phyloP scores from a whole-genome alignment of 805 yeast species.

The Hyphopichia homilentoma region DNA sequence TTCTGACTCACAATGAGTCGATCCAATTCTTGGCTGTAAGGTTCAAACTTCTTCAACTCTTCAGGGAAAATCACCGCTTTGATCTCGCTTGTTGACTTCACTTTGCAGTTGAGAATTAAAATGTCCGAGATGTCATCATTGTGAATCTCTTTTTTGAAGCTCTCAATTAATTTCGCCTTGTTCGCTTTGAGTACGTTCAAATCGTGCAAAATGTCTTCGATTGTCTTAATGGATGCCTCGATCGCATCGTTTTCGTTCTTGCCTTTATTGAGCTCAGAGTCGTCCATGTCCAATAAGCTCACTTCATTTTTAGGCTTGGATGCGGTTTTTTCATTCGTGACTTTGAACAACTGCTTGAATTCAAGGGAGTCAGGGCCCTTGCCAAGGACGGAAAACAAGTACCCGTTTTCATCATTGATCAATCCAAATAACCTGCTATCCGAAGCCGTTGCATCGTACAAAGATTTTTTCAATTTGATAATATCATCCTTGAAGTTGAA shows the following conservation, averaged over 20 bases:
- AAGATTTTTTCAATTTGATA: conserved; percentile 52
- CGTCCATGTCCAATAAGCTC: conserved; percentile 70
- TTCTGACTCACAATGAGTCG: conserved; percentile 66
- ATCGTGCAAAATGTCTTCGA: conserved; percentile 58
- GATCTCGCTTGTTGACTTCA: conserved; percentile 54
- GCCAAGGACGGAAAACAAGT: conserved; percentile 23
- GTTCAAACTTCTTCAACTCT: conserved; percentile 74
- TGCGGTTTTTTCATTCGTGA: conserved; percentile 4
- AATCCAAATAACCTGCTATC: conserved; percentile 53
- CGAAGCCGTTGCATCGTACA: conserved; percentile 57
- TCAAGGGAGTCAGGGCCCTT: conserved; percentile 42
- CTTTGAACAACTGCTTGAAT: conserved; percentile 30
- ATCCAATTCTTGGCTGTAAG: conserved; percentile 62
- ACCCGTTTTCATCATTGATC: conserved; percentile 30
- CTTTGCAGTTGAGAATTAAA: conserved; percentile 59
- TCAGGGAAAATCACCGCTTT: conserved; percentile 54
- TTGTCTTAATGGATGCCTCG: conserved; percentile 36
- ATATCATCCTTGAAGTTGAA: conserved; percentile 46
- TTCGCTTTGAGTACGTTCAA: conserved; percentile 62
- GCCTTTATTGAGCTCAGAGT: conserved; percentile 20
- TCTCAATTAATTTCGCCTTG: conserved; percentile 55
- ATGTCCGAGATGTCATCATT: conserved; percentile 81
- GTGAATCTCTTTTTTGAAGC: conserved; percentile 66
- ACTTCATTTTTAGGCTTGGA: conserved; percentile 22
- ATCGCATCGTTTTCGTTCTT: conserved; percentile 17